Percentiles rank a stretch among this genome's conserved stretches.
phyloP scores from a whole-genome alignment of 106 monocot genomes.

The Apostasia ramifera region DNA sequence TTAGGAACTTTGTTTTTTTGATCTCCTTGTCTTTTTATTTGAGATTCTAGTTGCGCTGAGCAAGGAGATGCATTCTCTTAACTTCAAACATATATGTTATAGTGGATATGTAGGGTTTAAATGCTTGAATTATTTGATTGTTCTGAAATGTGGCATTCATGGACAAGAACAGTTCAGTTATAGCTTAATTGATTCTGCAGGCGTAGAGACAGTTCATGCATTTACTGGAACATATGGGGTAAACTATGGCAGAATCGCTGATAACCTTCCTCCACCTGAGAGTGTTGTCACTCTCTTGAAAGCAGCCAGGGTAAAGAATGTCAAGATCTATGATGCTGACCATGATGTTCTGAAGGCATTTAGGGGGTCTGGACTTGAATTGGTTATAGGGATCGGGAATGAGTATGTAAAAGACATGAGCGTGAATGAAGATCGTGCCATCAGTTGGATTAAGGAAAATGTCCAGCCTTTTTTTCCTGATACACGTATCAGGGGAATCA shows the following conservation, averaged over 20 bases:
- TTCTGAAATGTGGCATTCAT: no score
- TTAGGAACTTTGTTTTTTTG: no score
- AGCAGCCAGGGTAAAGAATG: slow-evolving; percentile 58
- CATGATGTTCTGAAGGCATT: slow-evolving; percentile 69
- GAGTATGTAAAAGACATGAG: slow-evolving; percentile 55
- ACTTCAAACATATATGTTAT: no score
- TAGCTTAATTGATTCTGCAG: background rate
- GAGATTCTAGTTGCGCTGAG: no score
- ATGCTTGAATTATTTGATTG: no score
- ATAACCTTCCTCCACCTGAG: slow-evolving; percentile 64
- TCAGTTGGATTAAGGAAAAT: slow-evolving; percentile 68
- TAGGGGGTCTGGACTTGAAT: slow-evolving; percentile 54
- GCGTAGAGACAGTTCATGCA: slow-evolving; percentile 19
- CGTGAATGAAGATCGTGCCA: slow-evolving; percentile 32
- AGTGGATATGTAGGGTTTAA: no score
- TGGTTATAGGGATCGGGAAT: slow-evolving; percentile 42
- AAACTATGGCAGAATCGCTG: slow-evolving; percentile 80
- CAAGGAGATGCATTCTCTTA: no score
- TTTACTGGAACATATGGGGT: slow-evolving; percentile 82
- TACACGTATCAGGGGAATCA: slow-evolving; percentile 53
- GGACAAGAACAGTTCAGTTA: no score
- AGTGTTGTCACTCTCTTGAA: slow-evolving; percentile 55
- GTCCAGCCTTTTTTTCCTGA: slow-evolving; percentile 60
- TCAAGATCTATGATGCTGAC: slow-evolving; percentile 67
- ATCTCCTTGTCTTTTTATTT: no score